Conservation (phyloP, 1,284 basidiomycete genomes). For the Stygiomarasmius scandens region DNA sequence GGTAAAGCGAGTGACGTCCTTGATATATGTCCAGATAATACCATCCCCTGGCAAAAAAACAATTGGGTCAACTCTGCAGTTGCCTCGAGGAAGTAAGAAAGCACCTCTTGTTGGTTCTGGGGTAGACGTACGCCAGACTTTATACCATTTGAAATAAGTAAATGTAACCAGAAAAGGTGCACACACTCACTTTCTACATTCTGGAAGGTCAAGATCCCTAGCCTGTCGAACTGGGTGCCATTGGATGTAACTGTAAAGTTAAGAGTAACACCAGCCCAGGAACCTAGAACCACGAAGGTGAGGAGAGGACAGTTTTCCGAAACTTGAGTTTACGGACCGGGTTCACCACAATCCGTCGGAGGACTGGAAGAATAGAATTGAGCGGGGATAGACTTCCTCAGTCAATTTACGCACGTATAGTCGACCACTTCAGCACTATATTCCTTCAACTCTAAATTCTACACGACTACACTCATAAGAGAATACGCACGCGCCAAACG, state of each 20-base stretch:
- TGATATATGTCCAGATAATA: slow-evolving; percentile 79
- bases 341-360: slow-evolving; percentile 65
- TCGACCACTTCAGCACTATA: slow-evolving; percentile 48
- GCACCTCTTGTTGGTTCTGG: slow-evolving; percentile 61
- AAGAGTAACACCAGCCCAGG: slow-evolving; percentile 75
- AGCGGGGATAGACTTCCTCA: too few species aligned
- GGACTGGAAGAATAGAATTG: slow-evolving; percentile 44
- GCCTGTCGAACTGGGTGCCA: slow-evolving; percentile 76
- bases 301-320: too few species aligned
- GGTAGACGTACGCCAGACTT: slow-evolving; percentile 81
- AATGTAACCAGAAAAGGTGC: neutral
- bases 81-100: neutral
- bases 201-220: slow-evolving; percentile 74
- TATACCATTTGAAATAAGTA: too few species aligned
- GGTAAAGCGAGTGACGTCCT: slow-evolving; percentile 74
- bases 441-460: neutral
- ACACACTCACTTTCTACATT: slow-evolving; percentile 67
- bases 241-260: slow-evolving; percentile 79
- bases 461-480: neutral
- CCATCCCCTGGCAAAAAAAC: slow-evolving; percentile 44
- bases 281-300: slow-evolving; percentile 55
- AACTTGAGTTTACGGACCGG: too few species aligned
- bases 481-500: slow-evolving; percentile 58
- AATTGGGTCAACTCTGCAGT: too few species aligned
- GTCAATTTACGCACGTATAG: slow-evolving; percentile 46